Base-by-base conservation (phyloP, 2,329 filamentous ascomycete genomes). In the Dothideomycetes sp. region DNA sequence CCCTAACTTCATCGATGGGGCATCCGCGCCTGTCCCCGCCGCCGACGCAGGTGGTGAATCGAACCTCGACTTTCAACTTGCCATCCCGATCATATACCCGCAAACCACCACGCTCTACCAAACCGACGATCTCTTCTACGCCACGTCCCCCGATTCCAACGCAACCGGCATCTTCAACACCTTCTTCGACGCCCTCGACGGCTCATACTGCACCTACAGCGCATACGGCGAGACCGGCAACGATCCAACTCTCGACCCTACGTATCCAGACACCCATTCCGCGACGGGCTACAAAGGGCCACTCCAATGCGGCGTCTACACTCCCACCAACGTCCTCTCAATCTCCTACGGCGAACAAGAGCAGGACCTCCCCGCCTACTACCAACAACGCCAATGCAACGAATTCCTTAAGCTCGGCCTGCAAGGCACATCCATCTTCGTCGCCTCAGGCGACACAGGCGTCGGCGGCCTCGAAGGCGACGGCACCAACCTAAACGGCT, bases 261-360 rank as follows among this genome's bases (percentile, higher is more conserved):
- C 45, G 11, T 75, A 75, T 47, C 72, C 54, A 15, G 36, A 52
- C 40, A 41, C 44, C 9, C 39, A 64, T 12, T 34, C 37, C 40
- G 34, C 29, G 12, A 34, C 35, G 9, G 45, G 40, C 19, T 44
- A 49, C 41, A 36, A 41, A 36, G 68, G 68, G n/a, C 44, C 48
- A 1, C 45, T 60, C 4, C 57, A 62, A 30, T 66, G 65, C 36
- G 65, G 65, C 4, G 56, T 58, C 11, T 71, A 64, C 54, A 58
- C 66, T 47, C 69, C 72, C 2, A 71, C 73, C 8, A 73, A 75
- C 45, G 72, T 76, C 5, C 66, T 79, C 46, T 72, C 69, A 29
- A 70, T 78, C 51, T 75, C 71, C 3, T 79, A 79, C 52, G 72
- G 72, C 38, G 70, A 69, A 32, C 63, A 68, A 32, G 74, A 79